Evolutionary conservation across 1,139 yeast genomes (phyloP), one percentile per base, ranked within the genome.

Genomic region (Protomyces lactucae-debilis): DNA sequence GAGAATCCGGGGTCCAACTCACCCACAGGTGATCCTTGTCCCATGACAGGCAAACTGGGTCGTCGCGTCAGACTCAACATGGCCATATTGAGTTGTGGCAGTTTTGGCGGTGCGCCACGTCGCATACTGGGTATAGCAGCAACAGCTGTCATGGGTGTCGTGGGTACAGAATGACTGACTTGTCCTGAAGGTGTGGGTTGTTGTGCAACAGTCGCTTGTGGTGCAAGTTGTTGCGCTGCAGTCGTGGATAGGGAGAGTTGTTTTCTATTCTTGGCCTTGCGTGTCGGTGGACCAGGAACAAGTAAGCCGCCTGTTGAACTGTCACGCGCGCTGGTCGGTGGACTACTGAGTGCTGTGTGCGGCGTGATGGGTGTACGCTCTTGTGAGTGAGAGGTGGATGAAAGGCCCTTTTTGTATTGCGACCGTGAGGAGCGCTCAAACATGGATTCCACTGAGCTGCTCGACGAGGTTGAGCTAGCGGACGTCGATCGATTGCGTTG

Each of bases 41-140:
- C 63, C 48, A 59, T 28, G 18, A 43, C 18, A 3, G 63, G 63
- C 18, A 59, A 9, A n/a, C 57, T 52, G 4, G 63, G 63, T n/a
- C 57, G 39, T 5, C 57, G 25, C 18, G 43, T 18, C 40, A 52
- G 12, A 18, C 55, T 36, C 21, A 59, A 16, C 43, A 59, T 39
- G 32, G 52, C 57, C 43, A 59, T 52, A 36, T 59, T 45, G 23
- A 59, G 45, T 14, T 23, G 25, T 18, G 63, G 63, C 53, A 59
- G 40, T 37, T 59, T 59, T 25, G 48, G 55, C 4, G 63, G 63
- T 43, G 35, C 45, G 23, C 35, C 35, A 25, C 56, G 48, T 16
- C 55, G 40, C 12, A 40, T 36, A 35, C 32, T 28, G 2, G 55
- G 8, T 39, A 9, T 2, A 14, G 43, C 16, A 10, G 48, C 14